Base-by-base conservation (phyloP, 352 stramenopile species). In the Thraustochytrium sp. region DNA sequence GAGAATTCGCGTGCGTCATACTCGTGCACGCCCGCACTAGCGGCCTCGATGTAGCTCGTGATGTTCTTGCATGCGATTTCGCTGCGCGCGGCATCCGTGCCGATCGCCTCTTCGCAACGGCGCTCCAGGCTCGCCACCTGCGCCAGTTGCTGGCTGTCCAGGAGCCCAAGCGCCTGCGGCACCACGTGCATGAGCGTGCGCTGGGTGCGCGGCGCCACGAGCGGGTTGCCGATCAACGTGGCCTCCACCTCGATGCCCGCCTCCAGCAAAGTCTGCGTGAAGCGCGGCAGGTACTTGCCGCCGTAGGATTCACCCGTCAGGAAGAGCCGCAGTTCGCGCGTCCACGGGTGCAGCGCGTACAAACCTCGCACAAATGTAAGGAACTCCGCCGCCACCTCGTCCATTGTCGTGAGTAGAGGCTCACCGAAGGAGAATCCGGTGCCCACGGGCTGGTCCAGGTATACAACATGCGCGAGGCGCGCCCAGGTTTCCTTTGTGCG, bases 401-500 rank as follows among this genome's bases (percentile, higher is more conserved):
- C 78, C 73, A 85, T 84, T 21, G 9, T 76, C 37, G 56, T 55
- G 37, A 72, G 40, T 21, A 85, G 34, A 8, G 78, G 62, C 51
- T 84, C 76, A n/a, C 65, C 65, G 26, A 92, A 94, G 62, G 87
- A 90, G 13, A 96, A 86, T 2, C 92, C 92, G 8, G 92, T 95
- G 48, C 91, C 91, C 8, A 96, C 90, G 23, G 92, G 92, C 84
- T 96, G 92, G 87, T 96, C 92, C 37, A 96, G 88, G 85, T 95
- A 96, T 1, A 96, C 37, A 0, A 90, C 86, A 84, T 94, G 94
- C 1, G 92, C 91, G 38, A 87, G 75, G 49, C 13, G 3, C 4
- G 54, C 59, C 85, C 85, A 87, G 4, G 48, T 48, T 34, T 86
- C 3, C 18, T 78, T 85, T 13, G 46, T 26, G 56, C 84, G 76